phyloP scores from a whole-genome alignment of 2,329 filamentous ascomycete genomes.

The Sodiomyces alkalinus region DNA sequence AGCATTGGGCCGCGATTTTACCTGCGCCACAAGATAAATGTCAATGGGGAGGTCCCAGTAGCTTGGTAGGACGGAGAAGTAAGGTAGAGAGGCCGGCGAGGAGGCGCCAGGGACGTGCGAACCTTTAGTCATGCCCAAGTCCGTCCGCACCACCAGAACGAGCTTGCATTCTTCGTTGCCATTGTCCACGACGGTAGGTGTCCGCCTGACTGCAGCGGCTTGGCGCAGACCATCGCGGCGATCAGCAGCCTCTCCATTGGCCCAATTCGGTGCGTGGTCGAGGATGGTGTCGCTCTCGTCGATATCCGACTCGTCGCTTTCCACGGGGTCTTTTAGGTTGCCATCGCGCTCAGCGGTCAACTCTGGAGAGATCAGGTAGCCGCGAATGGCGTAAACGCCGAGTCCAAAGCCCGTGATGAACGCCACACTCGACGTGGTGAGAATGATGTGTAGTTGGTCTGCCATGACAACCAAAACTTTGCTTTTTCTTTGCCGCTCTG shows the following conservation, averaged over 20 bases:
- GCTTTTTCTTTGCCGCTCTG: too few species aligned
- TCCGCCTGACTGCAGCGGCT: constrained; percentile 13
- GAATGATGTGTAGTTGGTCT: constrained; percentile 34
- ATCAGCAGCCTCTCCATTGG: constrained; percentile 45
- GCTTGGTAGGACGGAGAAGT: neutral
- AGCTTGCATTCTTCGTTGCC: constrained; percentile 77
- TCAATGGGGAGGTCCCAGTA: constrained; percentile 1
- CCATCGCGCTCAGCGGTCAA: constrained; percentile 40
- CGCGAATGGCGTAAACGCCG: constrained; percentile 54
- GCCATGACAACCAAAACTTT: too few species aligned
- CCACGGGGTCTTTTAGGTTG: constrained; percentile 43
- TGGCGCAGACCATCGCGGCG: constrained; percentile 36
- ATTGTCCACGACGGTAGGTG: constrained; percentile 15
- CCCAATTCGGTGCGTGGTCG: constrained; percentile 54
- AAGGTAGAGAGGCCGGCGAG: neutral
- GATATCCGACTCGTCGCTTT: constrained; percentile 55
- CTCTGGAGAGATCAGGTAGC: constrained; percentile 41
- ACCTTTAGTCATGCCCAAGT: constrained; percentile 97
- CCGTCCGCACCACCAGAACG: constrained; percentile 80
- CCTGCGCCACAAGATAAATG: constrained; percentile 34
- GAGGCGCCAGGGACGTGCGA: too few species aligned
- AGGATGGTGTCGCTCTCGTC: constrained; percentile 43
- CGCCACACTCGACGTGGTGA: constrained; percentile 60
- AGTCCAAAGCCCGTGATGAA: constrained; percentile 69
- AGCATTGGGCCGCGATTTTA: constrained; percentile 93